Percentiles rank a stretch among this genome's conserved stretches.
phyloP scores from a whole-genome alignment of 2,329 filamentous ascomycete genomes.

The Alternaria sp. region DNA sequence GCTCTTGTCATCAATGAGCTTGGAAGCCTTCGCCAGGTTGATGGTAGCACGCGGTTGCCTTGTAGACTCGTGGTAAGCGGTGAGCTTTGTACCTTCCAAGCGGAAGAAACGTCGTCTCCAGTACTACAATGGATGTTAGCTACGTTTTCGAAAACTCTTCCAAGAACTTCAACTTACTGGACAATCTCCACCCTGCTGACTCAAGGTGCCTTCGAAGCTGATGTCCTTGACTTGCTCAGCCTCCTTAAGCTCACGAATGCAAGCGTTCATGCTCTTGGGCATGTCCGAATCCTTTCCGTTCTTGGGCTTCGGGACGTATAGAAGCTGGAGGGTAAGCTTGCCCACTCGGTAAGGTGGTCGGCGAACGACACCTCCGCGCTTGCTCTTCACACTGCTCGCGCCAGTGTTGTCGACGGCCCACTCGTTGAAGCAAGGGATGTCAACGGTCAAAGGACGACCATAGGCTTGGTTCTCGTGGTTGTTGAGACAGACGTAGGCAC shows the following conservation, averaged over 20 bases:
- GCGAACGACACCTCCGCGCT: conserved; percentile 76
- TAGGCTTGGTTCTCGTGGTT: conserved; percentile 90
- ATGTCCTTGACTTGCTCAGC: conserved; percentile 81
- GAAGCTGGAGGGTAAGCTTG: conserved; percentile 89
- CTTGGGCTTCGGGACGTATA: conserved; percentile 94
- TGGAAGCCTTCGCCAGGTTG: conserved; percentile 90
- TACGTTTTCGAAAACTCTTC: neutral
- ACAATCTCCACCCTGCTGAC: conserved; percentile 97
- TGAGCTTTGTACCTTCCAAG: conserved; percentile 87
- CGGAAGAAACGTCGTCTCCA: conserved; percentile 99
- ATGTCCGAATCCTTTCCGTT: conserved; percentile 90
- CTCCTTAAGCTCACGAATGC: conserved; percentile 89
- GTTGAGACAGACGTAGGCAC: conserved; percentile 91
- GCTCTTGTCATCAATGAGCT: conserved; percentile 90
- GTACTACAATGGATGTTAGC: conserved; percentile 66
- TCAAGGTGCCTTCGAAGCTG: conserved; percentile 87
- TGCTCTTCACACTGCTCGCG: conserved; percentile 92
- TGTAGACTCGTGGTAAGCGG: conserved; percentile 94
- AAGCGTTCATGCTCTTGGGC: conserved; percentile 99
- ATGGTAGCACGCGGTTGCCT: conserved; percentile 96
- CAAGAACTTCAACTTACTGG: conserved; percentile 69
- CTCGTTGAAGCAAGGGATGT: conserved; percentile 97
- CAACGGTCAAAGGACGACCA: conserved; percentile 84
- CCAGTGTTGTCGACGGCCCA: conserved; percentile 88
- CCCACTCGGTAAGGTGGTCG: conserved; percentile 95